Evolutionary conservation across 129 eudicot species (phyloP).

Genomic region (Artemisia annua): DNA sequence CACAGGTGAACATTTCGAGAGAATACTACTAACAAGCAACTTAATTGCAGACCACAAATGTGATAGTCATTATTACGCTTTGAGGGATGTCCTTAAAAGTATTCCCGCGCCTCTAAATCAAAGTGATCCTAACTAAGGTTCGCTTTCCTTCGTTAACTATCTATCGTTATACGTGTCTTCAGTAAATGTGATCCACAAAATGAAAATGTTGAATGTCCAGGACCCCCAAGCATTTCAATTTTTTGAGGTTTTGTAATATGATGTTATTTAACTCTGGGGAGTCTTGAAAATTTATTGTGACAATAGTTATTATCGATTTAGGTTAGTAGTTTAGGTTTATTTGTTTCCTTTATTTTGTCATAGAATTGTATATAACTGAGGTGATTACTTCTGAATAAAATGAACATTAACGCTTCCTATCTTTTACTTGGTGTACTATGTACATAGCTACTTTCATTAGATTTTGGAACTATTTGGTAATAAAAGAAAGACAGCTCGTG

Average conservation of each 20-base stretch:
- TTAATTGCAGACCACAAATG: conserved; percentile 82
- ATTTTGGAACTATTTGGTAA: conserved; percentile 18
- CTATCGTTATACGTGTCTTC: background rate
- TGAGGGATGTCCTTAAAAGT: conserved; percentile 90
- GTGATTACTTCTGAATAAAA: too few species aligned
- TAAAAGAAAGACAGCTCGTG: background rate
- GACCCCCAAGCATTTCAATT: too few species aligned
- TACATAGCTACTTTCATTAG: too few species aligned
- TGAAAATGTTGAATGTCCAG: background rate
- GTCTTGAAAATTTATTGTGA: too few species aligned
- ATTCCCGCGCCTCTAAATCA: conserved; percentile 48
- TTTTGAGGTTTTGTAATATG: too few species aligned
- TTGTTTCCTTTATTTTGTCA: too few species aligned
- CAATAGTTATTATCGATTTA: too few species aligned
- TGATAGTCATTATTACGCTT: conserved; percentile 80
- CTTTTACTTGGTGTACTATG: too few species aligned
- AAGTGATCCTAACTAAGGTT: background rate
- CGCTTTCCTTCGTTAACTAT: background rate
- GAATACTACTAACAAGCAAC: conserved; percentile 72
- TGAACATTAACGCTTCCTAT: too few species aligned
- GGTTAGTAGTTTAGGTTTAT: too few species aligned
- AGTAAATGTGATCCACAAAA: conserved; percentile 9
- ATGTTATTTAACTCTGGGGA: too few species aligned
- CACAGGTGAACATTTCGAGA: conserved; percentile 76
- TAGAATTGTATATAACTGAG: too few species aligned